Evolutionary conservation across 495 filamentous ascomycete genomes (phyloP).

Genomic region (Daldinia loculata): DNA sequence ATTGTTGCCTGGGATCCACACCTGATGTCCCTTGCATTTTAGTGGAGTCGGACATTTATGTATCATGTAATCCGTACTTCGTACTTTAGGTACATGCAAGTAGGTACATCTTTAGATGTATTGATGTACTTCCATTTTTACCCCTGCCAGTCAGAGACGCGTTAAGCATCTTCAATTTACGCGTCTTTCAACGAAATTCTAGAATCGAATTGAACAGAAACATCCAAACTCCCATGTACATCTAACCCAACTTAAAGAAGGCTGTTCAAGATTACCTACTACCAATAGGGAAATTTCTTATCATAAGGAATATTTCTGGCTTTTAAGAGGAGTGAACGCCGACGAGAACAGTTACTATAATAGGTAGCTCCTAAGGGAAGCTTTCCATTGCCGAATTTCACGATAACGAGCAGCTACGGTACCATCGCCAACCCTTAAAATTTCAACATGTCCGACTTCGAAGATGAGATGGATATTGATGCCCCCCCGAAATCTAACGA

Average conservation of each 20-base stretch:
- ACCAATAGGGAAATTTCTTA: neutral
- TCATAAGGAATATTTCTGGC: neutral
- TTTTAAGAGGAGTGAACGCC: neutral
- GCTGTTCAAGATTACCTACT: neutral
- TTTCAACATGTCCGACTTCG: constrained; percentile 82
- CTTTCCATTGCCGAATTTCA: neutral
- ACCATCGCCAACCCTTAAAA: neutral
- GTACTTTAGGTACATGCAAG: constrained; percentile 1
- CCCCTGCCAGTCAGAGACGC: constrained; percentile 11
- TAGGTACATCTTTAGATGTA: neutral
- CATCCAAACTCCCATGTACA: neutral
- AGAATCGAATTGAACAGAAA: neutral
- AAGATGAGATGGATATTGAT: constrained; percentile 90
- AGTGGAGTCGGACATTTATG: neutral
- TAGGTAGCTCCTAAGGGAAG: neutral
- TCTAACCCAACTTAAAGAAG: neutral
- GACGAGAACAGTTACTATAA: neutral
- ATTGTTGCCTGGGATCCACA: no score
- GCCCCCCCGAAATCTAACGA: constrained; percentile 67
- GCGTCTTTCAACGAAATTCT: constrained; percentile 27
- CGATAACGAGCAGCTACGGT: neutral
- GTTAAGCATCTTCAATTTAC: constrained; percentile 35
- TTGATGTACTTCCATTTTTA: neutral
- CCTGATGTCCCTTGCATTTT: no score
- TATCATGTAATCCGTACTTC: neutral